phyloP scores from a whole-genome alignment of 441 rosid species.

The Sinapis alba region DNA sequence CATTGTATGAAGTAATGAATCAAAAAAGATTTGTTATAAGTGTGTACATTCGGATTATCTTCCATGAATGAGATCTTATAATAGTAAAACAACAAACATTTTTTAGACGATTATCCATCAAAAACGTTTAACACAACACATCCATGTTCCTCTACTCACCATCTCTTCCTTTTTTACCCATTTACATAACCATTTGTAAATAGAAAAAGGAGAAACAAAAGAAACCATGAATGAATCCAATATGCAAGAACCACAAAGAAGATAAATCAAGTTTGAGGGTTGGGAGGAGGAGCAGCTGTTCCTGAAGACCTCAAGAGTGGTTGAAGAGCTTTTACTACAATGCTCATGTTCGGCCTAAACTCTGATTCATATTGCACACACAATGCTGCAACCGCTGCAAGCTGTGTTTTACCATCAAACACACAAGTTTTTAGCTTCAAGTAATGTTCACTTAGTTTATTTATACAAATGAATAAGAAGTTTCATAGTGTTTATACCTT shows the following conservation, averaged over 20 bases:
- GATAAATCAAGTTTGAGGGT: slow-evolving; percentile 32
- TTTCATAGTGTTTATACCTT: slow-evolving; percentile 51
- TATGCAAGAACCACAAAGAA: not conserved
- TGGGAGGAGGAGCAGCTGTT: slow-evolving; percentile 39
- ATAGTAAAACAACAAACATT: not conserved
- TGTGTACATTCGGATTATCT: not conserved
- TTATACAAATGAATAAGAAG: not conserved
- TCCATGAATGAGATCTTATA: not conserved
- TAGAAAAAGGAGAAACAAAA: not conserved
- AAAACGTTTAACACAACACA: slow-evolving; percentile 28
- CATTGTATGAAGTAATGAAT: not conserved
- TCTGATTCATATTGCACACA: slow-evolving; percentile 75
- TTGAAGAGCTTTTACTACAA: slow-evolving; percentile 70
- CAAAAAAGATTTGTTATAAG: not conserved
- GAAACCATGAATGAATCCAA: not conserved
- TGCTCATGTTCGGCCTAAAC: slow-evolving; percentile 76
- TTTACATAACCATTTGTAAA: slow-evolving; percentile 24
- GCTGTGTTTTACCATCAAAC: slow-evolving; percentile 38
- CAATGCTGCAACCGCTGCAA: slow-evolving; percentile 71
- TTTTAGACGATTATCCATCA: not conserved
- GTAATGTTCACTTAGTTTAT: not conserved
- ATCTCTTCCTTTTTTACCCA: slow-evolving; percentile 10
- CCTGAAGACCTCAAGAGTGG: slow-evolving; percentile 61
- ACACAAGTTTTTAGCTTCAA: not conserved
- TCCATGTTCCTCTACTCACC: slow-evolving; percentile 17